A percentile compares a stretch with the other conserved stretches of the same genome.
These are phyloP conservation scores for Pseudocercospora eumusae DNA, from an alignment of 2,329 filamentous ascomycete species.

Conservation along the genomic window DNA sequence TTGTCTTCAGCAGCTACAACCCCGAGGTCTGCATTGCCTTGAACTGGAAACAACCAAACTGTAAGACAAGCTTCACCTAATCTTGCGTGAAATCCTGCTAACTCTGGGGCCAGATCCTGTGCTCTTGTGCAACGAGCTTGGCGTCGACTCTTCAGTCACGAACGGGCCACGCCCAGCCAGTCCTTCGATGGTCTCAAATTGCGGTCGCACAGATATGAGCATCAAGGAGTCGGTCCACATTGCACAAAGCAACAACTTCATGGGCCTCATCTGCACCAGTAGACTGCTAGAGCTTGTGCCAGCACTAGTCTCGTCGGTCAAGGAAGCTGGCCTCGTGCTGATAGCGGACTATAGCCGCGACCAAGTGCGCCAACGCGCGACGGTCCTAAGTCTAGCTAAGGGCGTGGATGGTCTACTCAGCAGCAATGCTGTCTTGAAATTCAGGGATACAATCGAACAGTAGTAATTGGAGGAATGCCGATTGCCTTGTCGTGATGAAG, in stretches of 20 bases:
- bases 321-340: conserved; percentile 87
- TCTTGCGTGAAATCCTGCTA: conserved; percentile 13
- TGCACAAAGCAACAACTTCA: conserved; percentile 94
- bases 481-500: background rate
- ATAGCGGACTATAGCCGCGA: conserved; percentile 73
- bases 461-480: conserved; percentile 24
- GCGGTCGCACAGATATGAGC: conserved; percentile 73
- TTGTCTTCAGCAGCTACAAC: conserved; percentile 95
- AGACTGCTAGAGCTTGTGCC: conserved; percentile 88
- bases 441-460: conserved; percentile 78
- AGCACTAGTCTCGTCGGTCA: conserved; percentile 87
- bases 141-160: conserved; percentile 30
- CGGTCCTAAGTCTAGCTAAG: conserved; percentile 65
- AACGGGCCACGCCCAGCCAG: conserved; percentile 14
- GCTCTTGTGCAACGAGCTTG: conserved; percentile 87
- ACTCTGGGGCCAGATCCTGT: conserved; percentile 67
- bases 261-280: conserved; percentile 91
- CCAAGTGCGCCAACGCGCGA: conserved; percentile 41
- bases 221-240: conserved; percentile 94
- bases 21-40: conserved; percentile 85
- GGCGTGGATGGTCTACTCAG: conserved; percentile 86
- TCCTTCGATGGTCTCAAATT: conserved; percentile 52
- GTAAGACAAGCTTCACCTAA: conserved; percentile 48
- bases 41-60: conserved; percentile 99
- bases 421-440: conserved; percentile 82